Evolutionary conservation across 2,329 filamentous ascomycete species (phyloP), one percentile per base, ranked within the genome.

Genomic region (Lachnellula hyalina): DNA sequence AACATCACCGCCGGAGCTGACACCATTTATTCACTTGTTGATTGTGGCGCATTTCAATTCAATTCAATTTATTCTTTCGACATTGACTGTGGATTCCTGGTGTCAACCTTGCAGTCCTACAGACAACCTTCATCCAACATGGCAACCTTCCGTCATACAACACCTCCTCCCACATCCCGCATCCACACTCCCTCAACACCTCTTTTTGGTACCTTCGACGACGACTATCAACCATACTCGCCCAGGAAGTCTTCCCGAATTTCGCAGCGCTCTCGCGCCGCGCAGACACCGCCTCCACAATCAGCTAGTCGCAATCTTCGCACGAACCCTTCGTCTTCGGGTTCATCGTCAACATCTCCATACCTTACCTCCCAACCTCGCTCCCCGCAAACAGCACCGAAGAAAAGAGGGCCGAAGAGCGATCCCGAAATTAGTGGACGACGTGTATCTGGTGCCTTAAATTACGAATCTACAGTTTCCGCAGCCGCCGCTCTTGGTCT

Each of bases 141-240:
- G 49, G 52, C 67, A 40, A 58, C 63, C 32, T 52, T 78, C 52
- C 55, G 53, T 36, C 36, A 61, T 34, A 71, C 75, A 51, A 88
- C 86, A 44, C 85, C 86, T 61, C 81, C 85, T 49, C 83, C 82
- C 59, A 57, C 65, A 47, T 75, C 81, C 42, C 73, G 74, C 60
- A 72, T 87, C 58, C 82, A 76, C 68, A 89, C 85, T 48, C 88
- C 88, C 57, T 80, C 81, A 41, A 84, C 87, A 53, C 88, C 88
- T 47, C 80, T 80, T 56, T 80, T 84, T 66, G 87, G 87, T 38
- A 48, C 54, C 12, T 83, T 77, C 65, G 76, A 78, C 61, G 87
- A 92, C 71, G 73, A 77, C 59, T 91, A 85, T 77, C 81, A 89
- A 66, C 87, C 87, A 45, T 91, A 84, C 67, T 83, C 85, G 57